Percentiles rank a stretch among this genome's conserved stretches.
Conservation (phyloP, 169 alveolate species). For the Miamiensis avidus region DNA sequence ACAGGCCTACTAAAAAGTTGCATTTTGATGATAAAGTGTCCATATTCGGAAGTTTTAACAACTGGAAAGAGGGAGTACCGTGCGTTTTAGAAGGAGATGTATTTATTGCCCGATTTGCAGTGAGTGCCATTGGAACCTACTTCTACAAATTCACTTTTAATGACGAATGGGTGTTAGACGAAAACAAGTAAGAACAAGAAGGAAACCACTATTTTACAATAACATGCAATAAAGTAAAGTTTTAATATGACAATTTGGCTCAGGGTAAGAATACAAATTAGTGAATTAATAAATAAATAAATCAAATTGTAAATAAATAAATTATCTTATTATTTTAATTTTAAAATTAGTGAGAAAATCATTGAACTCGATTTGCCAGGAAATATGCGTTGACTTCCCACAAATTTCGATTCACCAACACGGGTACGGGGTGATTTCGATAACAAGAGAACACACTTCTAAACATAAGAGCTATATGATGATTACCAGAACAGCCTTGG, state of each 20-base stretch:
- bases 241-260: background rate
- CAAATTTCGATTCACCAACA: background rate
- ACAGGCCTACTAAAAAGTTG: background rate
- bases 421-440: background rate
- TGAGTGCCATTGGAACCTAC: background rate
- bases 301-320: too few relatives aligned
- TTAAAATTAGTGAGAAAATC: background rate
- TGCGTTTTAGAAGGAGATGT: background rate
- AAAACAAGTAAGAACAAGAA: background rate
- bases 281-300: too few relatives aligned
- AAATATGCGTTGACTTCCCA: background rate
- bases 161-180: background rate
- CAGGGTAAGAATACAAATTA: background rate
- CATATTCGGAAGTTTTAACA: slow-evolving; percentile 82
- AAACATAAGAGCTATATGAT: background rate
- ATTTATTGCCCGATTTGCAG: background rate
- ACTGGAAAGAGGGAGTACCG: slow-evolving; percentile 74
- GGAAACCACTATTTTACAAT: background rate
- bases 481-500: background rate
- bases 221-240: background rate
- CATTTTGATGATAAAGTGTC: slow-evolving; percentile 62
- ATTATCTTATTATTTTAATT: too few relatives aligned
- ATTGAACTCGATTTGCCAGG: background rate
- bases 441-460: background rate
- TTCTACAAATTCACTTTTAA: background rate